Conservation (phyloP, 768 basidiomycete genomes). For the Hydnum rufescens region DNA sequence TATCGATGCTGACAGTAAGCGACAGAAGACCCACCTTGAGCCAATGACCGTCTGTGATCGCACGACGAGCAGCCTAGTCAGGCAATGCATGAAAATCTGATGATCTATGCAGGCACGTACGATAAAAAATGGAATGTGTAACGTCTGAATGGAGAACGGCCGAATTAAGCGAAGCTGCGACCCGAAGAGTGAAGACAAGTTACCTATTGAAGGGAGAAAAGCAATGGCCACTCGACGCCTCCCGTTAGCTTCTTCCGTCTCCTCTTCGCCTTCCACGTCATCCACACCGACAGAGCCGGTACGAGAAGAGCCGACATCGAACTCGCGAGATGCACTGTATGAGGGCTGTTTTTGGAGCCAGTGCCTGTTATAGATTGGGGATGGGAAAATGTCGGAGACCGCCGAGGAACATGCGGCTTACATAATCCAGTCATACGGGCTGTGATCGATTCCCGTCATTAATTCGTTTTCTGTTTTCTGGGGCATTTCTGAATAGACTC, state of each 20-base stretch:
- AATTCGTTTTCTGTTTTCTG: not conserved
- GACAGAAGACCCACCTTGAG: constrained; percentile 31
- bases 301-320: constrained; percentile 65
- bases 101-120: constrained; percentile 10
- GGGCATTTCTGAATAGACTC: constrained; percentile 4
- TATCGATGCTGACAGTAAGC: not conserved
- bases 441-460: not conserved
- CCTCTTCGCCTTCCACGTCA: constrained; percentile 45
- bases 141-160: constrained; percentile 32
- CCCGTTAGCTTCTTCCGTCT: constrained; percentile 38
- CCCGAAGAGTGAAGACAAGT: not conserved
- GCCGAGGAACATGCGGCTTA: not conserved
- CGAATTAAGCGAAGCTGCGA: not conserved
- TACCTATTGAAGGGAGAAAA: constrained; percentile 40
- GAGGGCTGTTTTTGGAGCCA: constrained; percentile 88
- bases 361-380: constrained; percentile 23
- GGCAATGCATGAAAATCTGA: not conserved
- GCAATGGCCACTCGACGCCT: constrained; percentile 49
- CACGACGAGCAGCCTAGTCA: not conserved
- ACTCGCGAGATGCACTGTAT: constrained; percentile 74
- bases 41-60: constrained; percentile 32
- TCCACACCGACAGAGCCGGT: constrained; percentile 45
- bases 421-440: constrained; percentile 12
- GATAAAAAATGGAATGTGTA: constrained; percentile 77
- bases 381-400: constrained; percentile 37